A percentile compares a stretch with the other conserved stretches of the same genome.
These are phyloP conservation scores for Penicillium sp. DNA, from an alignment of 2,329 filamentous ascomycete genomes.

Conservation along the genomic window DNA sequence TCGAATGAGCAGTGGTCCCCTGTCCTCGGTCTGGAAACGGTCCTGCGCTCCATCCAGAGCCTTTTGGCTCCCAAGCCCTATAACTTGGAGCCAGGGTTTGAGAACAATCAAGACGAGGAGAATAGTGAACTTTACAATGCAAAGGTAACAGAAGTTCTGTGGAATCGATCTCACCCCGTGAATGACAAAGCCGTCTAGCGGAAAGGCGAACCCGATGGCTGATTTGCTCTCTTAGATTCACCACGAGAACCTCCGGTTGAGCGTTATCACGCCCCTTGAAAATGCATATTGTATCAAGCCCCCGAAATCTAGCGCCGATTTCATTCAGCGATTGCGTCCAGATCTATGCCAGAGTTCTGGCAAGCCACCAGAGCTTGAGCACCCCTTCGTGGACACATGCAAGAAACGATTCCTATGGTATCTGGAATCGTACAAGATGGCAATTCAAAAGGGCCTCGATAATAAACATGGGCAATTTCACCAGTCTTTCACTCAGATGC, in stretches of 20 bases:
- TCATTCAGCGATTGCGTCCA: no score
- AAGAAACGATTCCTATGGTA: conserved; percentile 97
- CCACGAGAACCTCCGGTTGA: conserved; percentile 85
- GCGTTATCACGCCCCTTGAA: conserved; percentile 84
- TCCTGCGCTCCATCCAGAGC: conserved; percentile 93
- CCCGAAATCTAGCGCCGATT: conserved; percentile 24
- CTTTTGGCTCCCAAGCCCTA: conserved; percentile 93
- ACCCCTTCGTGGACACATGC: conserved; percentile 82
- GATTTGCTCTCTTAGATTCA: conserved; percentile 64
- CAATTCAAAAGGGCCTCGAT: conserved; percentile 62
- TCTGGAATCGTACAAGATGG: conserved; percentile 78
- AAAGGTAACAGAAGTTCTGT: conserved; percentile 60
- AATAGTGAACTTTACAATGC: conserved; percentile 73
- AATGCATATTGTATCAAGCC: conserved; percentile 65
- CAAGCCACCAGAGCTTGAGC: not conserved
- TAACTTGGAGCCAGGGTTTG: conserved; percentile 93
- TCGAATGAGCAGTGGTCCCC: conserved; percentile 94
- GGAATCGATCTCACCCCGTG: not conserved
- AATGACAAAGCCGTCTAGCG: not conserved
- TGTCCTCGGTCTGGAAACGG: conserved; percentile 91
- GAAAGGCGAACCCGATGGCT: not conserved
- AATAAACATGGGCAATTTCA: conserved; percentile 63
- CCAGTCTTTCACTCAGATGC: conserved; percentile 73
- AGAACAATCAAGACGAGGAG: conserved; percentile 71
- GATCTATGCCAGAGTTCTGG: no score